Evolutionary conservation across 2,329 filamentous ascomycete species (phyloP), one percentile per base, ranked within the genome.

Genomic region (Colletotrichum incanum): DNA sequence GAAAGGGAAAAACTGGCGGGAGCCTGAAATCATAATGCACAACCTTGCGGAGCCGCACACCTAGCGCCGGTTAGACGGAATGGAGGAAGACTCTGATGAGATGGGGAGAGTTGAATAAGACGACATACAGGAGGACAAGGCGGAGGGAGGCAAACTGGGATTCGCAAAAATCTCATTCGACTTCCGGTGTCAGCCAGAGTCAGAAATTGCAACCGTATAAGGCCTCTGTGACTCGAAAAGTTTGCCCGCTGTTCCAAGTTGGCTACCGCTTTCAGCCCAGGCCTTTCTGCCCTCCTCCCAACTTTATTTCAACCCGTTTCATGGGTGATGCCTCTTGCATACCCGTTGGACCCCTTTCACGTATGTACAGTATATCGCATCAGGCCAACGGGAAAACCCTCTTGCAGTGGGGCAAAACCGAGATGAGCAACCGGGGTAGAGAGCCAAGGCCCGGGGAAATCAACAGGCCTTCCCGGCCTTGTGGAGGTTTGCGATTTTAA

Each of bases 1-100:
- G 26, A 4, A 16, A 16, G 7, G 16, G 26, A 18, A 4, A 37
- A 6, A 31, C 37, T 45, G 16, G 34, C 26, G 18, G 41, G 43
- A 68, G 64, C 58, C 23, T 18, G 68, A 68, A 68, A 45, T 63
- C 68, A 28, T 63, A 45, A n/a, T n/a, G n/a, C n/a, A n/a, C n/a
- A 50, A 71, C 14, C 23, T 20, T 52, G n/a, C 41, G 37, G 41
- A 52, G 39, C 50, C 49, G 56, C 41, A 31, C 34, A 20, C 26
- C 7, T 20, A 26, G 23, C n/a, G 7, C 18, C 49, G 7, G 26
- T 28, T 2, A 3, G 26, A 14, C 26, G 49, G 2, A 28, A 31
- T 14, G 26, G 49, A 28, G 14, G 11, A 18, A 12, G 26, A 58
- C 49, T 14, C 11, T 1, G 20, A 56, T 41, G 49, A 26, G 34